phyloP scores from a whole-genome alignment of 1,284 basidiomycete species.

The Spongispora temasekensis region DNA sequence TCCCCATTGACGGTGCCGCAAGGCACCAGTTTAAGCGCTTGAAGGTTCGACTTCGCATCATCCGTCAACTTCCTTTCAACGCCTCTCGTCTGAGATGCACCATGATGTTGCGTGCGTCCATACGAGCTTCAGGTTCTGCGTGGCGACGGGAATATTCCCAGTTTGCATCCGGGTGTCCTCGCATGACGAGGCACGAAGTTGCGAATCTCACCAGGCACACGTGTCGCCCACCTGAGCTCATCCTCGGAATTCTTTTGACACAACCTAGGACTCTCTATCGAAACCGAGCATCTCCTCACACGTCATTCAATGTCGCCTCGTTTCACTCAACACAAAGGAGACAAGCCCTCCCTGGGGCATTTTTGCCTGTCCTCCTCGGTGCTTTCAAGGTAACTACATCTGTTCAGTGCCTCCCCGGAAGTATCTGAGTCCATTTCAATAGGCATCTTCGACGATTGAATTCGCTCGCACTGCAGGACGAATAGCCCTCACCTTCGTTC shows the following conservation, averaged over 20 bases:
- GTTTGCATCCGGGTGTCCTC: neutral
- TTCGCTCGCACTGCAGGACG: constrained; percentile 64
- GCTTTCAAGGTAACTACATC: constrained; percentile 46
- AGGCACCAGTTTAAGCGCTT: neutral
- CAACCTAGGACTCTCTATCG: constrained; percentile 1
- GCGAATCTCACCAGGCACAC: constrained; percentile 1
- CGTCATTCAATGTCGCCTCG: constrained; percentile 8
- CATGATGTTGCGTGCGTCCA: constrained; percentile 28
- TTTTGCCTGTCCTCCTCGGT: constrained; percentile 42
- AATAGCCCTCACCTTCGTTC: constrained; percentile 71
- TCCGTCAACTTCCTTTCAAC: neutral
- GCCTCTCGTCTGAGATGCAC: constrained; percentile 19
- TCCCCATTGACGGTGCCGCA: too few relatives aligned
- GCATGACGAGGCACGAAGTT: neutral
- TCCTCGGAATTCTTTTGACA: constrained; percentile 6
- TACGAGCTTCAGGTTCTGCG: constrained; percentile 11
- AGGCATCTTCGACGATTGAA: constrained; percentile 63
- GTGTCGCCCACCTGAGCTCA: constrained; percentile 1
- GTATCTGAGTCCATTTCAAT: neutral
- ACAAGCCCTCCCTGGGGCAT: constrained; percentile 27
- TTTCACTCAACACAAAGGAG: constrained; percentile 47
- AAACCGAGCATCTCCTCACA: constrained; percentile 4
- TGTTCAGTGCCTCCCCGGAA: too few relatives aligned
- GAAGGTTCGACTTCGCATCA: neutral
- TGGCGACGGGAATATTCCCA: constrained; percentile 2